These are phyloP conservation scores for Chalara sp. DNA, from an alignment of 2,329 filamentous ascomycete species.

Conservation along the genomic window DNA sequence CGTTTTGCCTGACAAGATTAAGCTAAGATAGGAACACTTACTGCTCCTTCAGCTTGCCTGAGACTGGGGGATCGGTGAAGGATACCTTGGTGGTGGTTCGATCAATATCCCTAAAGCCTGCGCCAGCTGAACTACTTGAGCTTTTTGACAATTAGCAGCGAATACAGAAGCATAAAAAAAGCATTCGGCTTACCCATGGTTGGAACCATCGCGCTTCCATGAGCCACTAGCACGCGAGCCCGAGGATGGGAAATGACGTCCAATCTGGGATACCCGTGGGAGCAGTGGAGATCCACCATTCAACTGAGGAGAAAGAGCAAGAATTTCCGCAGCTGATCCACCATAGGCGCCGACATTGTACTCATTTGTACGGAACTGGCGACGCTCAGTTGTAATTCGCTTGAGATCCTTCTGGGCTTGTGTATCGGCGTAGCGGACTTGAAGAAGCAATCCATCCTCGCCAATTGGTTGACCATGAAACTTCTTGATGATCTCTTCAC, in stretches of 20 bases:
- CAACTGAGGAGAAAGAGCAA: conserved; percentile 47
- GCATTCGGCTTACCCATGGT: conserved; percentile 14
- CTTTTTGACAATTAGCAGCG: neutral
- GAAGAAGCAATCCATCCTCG: conserved; percentile 74
- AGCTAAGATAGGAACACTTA: conserved; percentile 10
- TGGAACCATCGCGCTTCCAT: conserved; percentile 26
- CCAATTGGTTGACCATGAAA: conserved; percentile 77
- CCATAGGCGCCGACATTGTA: conserved; percentile 74
- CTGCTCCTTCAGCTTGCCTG: conserved; percentile 20
- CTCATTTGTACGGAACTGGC: conserved; percentile 92
- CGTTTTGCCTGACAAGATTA: neutral
- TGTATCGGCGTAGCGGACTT: conserved; percentile 95
- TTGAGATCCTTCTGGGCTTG: conserved; percentile 95
- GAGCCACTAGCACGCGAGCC: conserved; percentile 20
- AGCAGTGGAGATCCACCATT: conserved; percentile 18
- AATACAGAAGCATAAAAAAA: neutral
- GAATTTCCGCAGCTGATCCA: conserved; percentile 33
- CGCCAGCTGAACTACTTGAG: conserved; percentile 10
- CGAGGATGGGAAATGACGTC: conserved; percentile 21
- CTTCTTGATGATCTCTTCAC: conserved; percentile 79
- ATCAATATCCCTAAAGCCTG: conserved; percentile 27
- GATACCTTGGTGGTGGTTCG: conserved; percentile 20
- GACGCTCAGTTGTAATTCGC: conserved; percentile 88
- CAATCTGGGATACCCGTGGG: conserved; percentile 25
- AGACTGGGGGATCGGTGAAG: conserved; percentile 18